Percentiles rank a stretch among this genome's conserved stretches.
phyloP scores from a whole-genome alignment of 1,284 basidiomycete genomes.

The Athelia psychrophila region DNA sequence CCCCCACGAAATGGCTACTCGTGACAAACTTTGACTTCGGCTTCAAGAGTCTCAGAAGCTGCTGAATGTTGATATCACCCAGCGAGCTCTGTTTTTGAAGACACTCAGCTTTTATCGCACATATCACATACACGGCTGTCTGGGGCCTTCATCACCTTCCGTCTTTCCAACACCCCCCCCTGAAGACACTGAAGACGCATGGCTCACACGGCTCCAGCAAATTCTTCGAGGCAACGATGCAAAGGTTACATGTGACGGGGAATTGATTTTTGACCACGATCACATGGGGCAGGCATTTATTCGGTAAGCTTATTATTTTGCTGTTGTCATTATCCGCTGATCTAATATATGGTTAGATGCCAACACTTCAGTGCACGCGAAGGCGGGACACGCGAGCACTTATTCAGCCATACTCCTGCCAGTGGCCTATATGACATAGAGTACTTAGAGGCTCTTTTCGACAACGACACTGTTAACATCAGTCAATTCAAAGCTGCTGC shows the following conservation, averaged over 20 bases:
- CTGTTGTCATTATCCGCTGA: neutral
- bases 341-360: slow-evolving; percentile 10
- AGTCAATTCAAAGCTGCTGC: slow-evolving; percentile 14
- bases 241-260: neutral
- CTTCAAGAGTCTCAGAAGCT: slow-evolving; percentile 1
- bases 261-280: neutral
- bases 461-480: slow-evolving; percentile 16
- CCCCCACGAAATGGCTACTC: slow-evolving; percentile 10
- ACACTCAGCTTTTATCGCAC: slow-evolving; percentile 4
- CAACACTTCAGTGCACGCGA: slow-evolving; percentile 9
- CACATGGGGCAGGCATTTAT: neutral
- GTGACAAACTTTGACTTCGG: slow-evolving; percentile 5
- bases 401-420: slow-evolving; percentile 7
- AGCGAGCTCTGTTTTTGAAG: slow-evolving; percentile 4
- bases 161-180: slow-evolving; percentile 1
- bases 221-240: neutral
- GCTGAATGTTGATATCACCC: slow-evolving; percentile 4
- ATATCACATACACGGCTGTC: slow-evolving; percentile 5
- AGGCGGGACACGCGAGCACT: slow-evolving; percentile 10
- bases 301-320: neutral
- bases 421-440: slow-evolving; percentile 13
- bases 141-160: neutral
- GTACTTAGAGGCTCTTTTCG: slow-evolving; percentile 20
- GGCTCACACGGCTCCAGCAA: neutral
- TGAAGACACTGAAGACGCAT: neutral